phyloP scores from a whole-genome alignment of 2,329 filamentous ascomycete species.

The Leptographium lundbergii region DNA sequence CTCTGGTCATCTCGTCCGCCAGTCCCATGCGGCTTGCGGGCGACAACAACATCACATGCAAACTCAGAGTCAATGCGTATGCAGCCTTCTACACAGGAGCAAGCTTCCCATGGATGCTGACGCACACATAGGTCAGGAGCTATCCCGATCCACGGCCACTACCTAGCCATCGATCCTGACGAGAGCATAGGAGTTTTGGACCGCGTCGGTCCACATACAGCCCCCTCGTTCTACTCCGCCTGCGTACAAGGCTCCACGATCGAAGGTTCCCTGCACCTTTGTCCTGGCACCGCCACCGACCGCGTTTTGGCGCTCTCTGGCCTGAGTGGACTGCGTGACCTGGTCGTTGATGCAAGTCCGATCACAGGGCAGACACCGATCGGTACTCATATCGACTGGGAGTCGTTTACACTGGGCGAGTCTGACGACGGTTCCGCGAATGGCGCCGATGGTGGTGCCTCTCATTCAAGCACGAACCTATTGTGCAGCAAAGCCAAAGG shows the following conservation, averaged over 20 bases:
- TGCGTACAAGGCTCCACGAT: not conserved
- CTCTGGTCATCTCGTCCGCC: conserved; percentile 1
- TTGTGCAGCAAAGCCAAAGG: conserved; percentile 8
- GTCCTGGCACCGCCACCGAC: conserved; percentile 22
- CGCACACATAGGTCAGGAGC: not conserved
- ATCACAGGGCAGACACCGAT: conserved; percentile 11
- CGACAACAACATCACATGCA: not conserved
- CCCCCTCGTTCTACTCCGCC: conserved; percentile 19
- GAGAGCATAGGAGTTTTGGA: conserved; percentile 21
- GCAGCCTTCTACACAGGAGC: not conserved
- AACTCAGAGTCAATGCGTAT: conserved; percentile 6
- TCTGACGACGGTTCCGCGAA: not conserved
- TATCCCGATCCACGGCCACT: conserved; percentile 18
- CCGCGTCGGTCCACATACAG: not conserved
- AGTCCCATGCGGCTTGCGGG: not conserved
- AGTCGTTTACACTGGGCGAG: conserved; percentile 20
- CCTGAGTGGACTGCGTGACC: conserved; percentile 19
- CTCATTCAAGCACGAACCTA: conserved; percentile 2
- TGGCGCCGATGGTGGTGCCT: not conserved
- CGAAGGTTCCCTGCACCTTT: conserved; percentile 23
- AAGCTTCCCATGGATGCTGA: not conserved
- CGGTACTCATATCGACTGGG: conserved; percentile 18
- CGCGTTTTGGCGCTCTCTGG: conserved; percentile 25
- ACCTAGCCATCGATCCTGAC: conserved; percentile 18
- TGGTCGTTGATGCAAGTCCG: conserved; percentile 23